phyloP scores from a whole-genome alignment of 306 rosid species.

The Nissolia schottii region DNA sequence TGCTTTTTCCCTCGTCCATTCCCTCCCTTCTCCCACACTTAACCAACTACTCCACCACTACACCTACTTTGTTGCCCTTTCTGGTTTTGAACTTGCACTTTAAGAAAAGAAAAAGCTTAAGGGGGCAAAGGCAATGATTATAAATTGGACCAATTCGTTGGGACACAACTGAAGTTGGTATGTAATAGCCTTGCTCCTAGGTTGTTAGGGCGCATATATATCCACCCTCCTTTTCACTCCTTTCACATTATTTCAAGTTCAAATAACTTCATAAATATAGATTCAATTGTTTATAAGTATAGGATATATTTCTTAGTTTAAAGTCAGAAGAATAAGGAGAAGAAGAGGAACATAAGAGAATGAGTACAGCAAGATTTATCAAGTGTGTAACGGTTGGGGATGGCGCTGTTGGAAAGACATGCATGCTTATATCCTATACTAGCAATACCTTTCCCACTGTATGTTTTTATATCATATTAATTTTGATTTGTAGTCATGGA shows the following conservation, averaged over 20 bases:
- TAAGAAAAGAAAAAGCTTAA: conserved; percentile 57
- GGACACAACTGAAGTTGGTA: conserved; percentile 34
- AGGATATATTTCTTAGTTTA: conserved; percentile 15
- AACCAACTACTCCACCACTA: conserved; percentile 87
- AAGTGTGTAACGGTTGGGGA: conserved; percentile 96
- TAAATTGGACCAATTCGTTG: conserved; percentile 13
- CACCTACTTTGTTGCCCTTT: conserved; percentile 46
- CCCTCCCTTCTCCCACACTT: conserved; percentile 87
- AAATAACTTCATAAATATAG: conserved; percentile 10
- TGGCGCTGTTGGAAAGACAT: conserved; percentile 97
- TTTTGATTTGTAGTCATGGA: not conserved
- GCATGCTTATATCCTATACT: conserved; percentile 93
- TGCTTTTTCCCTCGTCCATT: conserved; percentile 56
- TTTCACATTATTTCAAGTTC: conserved; percentile 1
- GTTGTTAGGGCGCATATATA: conserved; percentile 23
- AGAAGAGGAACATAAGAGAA: conserved; percentile 22
- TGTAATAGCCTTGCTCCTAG: conserved; percentile 28
- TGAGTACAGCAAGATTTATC: conserved; percentile 88
- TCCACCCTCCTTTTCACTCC: not conserved
- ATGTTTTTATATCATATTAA: conserved; percentile 7
- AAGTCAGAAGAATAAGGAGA: conserved; percentile 14
- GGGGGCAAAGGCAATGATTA: conserved; percentile 23
- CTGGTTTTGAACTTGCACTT: conserved; percentile 71
- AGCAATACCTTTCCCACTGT: conserved; percentile 94
- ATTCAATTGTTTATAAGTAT: conserved; percentile 12